Evolutionary conservation across 148 eudicot genomes (phyloP).

Genomic region (Rhododendron mucronatum): DNA sequence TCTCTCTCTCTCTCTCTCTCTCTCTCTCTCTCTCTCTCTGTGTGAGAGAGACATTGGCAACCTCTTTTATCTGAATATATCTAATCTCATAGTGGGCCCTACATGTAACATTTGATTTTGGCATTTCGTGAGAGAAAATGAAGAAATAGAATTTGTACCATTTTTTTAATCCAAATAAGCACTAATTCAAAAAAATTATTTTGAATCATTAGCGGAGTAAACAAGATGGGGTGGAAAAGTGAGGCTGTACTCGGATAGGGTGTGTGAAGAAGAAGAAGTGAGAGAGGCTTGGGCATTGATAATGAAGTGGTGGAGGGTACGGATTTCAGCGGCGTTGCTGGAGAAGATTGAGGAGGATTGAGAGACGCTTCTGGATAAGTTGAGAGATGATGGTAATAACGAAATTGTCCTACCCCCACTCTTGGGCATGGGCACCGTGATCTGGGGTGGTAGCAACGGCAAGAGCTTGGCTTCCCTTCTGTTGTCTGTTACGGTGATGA

Average conservation of each 20-base stretch:
- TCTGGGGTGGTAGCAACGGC: slow-evolving; percentile 23
- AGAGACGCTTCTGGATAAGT: slow-evolving; percentile 39
- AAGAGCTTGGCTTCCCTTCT: background rate
- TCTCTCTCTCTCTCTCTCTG: too few relatives aligned
- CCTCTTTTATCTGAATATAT: background rate
- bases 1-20: too few relatives aligned
- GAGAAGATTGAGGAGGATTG: slow-evolving; percentile 8
- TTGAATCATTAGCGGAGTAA: background rate
- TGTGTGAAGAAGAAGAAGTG: slow-evolving; percentile 30
- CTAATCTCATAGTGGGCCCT: background rate
- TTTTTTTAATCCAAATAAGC: too few relatives aligned
- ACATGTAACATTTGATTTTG: background rate
- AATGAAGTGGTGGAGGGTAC: slow-evolving; percentile 48
- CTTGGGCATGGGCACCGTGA: background rate
- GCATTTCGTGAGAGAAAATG: background rate
- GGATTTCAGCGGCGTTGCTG: slow-evolving; percentile 12
- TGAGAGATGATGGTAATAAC: slow-evolving; percentile 11
- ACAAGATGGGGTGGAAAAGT: background rate
- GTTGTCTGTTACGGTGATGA: background rate
- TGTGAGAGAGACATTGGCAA: background rate
- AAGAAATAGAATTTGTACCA: background rate
- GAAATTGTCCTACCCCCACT: background rate
- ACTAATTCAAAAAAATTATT: background rate
- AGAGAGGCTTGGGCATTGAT: slow-evolving; percentile 14
- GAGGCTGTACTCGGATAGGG: slow-evolving; percentile 36